Evolutionary conservation across 2,329 filamentous ascomycete species (phyloP), one percentile per base, ranked within the genome.

Genomic region (Pseudocercospora fuligena): DNA sequence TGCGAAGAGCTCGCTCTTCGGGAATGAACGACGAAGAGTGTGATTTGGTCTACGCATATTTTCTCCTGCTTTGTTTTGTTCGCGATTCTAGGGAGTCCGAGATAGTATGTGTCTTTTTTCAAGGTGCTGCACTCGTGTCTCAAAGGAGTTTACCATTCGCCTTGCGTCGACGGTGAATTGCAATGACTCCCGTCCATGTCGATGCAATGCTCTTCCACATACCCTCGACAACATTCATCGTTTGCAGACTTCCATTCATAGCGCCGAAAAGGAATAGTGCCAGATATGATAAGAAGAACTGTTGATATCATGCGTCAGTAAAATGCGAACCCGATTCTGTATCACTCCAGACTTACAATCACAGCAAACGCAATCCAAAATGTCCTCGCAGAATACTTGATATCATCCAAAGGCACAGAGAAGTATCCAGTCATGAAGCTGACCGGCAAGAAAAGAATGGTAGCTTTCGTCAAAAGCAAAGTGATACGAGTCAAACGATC

Each of bases 361-460:
- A 89, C 84, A 0, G 82, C 86, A 79, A 93, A 93, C 29, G 84
- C 80, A 59, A 86, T 81, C 90, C 90, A 93, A 76, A 91, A 93
- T 51, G 87, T 85, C 64, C 78, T 83, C 14, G 84, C 79, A 0
- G 86, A 87, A 78, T 91, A 92, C 58, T 86, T 82, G 9, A 89
- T 79, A 3, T 86, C 84, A 7, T 81, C 78, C 59, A 92, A 86
- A 75, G 91, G 85, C 1, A 89, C 85, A 5, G 88, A 89, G 76
- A 92, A 93, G 78, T 92, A 93, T 33, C 83, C 87, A 3, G 90
- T 92, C 87, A 93, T 89, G 58, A 58, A 58, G 29, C 29, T 36
- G 9, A 93, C 89, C 0, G 91, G 91, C 63, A 93, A 83, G 79
- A 93, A 93, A 60, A 93, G 82, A 47, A 93, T 90, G 12, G 89